Percentiles rank a stretch among this genome's conserved stretches.
phyloP scores from a whole-genome alignment of 345 rosid species.

The Angophora floribunda region DNA sequence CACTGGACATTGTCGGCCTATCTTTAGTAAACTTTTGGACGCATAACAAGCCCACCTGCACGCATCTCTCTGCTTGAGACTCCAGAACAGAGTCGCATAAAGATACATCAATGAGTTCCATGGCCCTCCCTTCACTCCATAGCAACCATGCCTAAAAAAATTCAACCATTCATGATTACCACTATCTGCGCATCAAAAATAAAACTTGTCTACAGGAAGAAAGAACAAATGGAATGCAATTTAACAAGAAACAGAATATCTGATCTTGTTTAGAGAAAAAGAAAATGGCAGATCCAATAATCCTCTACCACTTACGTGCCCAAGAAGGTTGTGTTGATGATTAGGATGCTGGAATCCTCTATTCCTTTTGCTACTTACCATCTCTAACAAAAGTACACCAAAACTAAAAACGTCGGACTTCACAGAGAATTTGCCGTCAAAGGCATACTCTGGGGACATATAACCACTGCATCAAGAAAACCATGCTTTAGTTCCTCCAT shows the following conservation, averaged over 20 bases:
- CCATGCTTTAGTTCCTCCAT: not conserved
- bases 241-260: not conserved
- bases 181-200: not conserved
- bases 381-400: not conserved
- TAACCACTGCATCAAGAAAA: not conserved
- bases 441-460: not conserved
- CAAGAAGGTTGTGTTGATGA: not conserved
- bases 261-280: not conserved
- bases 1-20: slow-evolving; percentile 7
- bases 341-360: not conserved
- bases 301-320: not conserved
- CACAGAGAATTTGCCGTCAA: not conserved
- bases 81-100: not conserved
- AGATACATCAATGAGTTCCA: not conserved
- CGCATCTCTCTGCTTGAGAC: not conserved
- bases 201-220: not conserved
- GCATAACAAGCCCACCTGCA: not conserved
- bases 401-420: not conserved
- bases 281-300: not conserved
- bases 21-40: not conserved
- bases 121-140: not conserved
- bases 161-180: not conserved
- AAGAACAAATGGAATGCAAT: not conserved
- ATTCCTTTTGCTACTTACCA: not conserved
- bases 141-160: not conserved